A percentile compares a stretch with the other conserved stretches of the same genome.
Evolutionary conservation across 257 asterid species (phyloP).

Genomic region (Thymus mandschuricus): DNA sequence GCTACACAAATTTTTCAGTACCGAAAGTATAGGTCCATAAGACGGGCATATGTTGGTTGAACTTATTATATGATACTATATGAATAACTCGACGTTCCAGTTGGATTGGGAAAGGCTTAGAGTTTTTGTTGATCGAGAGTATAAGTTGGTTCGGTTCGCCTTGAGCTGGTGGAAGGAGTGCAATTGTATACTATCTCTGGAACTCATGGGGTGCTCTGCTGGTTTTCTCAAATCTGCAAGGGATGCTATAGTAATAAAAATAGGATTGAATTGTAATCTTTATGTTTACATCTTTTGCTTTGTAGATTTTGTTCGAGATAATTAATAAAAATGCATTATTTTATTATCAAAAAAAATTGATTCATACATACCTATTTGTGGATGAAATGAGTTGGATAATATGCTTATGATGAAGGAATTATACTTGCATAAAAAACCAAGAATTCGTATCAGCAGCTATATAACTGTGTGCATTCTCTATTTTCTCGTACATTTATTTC

Average conservation of each 20-base stretch:
- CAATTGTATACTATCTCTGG: conserved; percentile 14
- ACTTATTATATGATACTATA: conserved; percentile 17
- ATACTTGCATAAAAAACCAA: not conserved
- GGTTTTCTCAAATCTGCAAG: conserved; percentile 24
- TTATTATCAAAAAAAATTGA: conserved; percentile 14
- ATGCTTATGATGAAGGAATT: not conserved
- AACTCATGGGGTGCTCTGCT: conserved; percentile 27
- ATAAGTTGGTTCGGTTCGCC: conserved; percentile 20
- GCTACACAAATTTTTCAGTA: conserved; percentile 19
- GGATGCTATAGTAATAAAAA: conserved; percentile 21
- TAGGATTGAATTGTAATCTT: conserved; percentile 29
- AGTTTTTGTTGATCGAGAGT: not conserved
- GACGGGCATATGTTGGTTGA: conserved; percentile 23
- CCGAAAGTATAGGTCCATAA: conserved; percentile 6
- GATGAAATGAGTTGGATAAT: not conserved
- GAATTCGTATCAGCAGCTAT: conserved; percentile 8
- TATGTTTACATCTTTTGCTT: not conserved
- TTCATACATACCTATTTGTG: not conserved
- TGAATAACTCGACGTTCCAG: conserved; percentile 32
- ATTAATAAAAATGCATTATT: conserved; percentile 29
- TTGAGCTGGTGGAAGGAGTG: conserved; percentile 13
- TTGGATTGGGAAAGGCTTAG: conserved; percentile 2
- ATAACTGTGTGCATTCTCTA: conserved; percentile 19
- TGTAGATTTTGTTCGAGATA: conserved; percentile 24
- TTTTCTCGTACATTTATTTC: not conserved